Evolutionary conservation across 768 basidiomycete species (phyloP).

Genomic region (Fibroporia radiculosa): DNA sequence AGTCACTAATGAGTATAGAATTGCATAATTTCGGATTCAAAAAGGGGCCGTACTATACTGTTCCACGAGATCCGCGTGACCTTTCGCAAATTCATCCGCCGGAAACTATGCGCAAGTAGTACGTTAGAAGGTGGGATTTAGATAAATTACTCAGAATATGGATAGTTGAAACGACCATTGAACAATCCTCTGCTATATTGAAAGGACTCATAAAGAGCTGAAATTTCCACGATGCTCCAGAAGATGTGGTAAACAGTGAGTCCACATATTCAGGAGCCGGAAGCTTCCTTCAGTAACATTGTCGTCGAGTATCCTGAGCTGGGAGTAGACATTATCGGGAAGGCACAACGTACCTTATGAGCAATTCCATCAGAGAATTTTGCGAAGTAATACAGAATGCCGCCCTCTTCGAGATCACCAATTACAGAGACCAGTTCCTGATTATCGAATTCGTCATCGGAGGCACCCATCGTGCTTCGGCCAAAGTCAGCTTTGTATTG

Average conservation of each 20-base stretch:
- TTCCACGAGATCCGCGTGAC: constrained; percentile 39
- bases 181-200: too few relatives aligned
- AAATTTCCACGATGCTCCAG: too few relatives aligned
- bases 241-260: neutral
- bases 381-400: constrained; percentile 51
- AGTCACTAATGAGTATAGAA: neutral
- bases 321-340: neutral
- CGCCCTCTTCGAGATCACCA: constrained; percentile 41
- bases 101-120: constrained; percentile 13
- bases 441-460: constrained; percentile 9
- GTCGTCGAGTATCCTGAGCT: neutral
- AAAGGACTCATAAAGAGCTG: too few relatives aligned
- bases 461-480: constrained; percentile 3
- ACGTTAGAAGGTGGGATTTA: too few relatives aligned
- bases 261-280: neutral
- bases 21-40: neutral
- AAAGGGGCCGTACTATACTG: constrained; percentile 43
- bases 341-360: constrained; percentile 38
- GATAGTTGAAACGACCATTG: too few relatives aligned
- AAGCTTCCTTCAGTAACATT: neutral
- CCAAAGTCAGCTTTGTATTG: constrained; percentile 7
- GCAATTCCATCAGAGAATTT: constrained; percentile 49
- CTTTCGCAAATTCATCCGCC: constrained; percentile 25
- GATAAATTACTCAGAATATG: too few relatives aligned
- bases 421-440: constrained; percentile 32